Evolutionary conservation across 306 rosid genomes (phyloP).

Genomic region (Castanea crenata): DNA sequence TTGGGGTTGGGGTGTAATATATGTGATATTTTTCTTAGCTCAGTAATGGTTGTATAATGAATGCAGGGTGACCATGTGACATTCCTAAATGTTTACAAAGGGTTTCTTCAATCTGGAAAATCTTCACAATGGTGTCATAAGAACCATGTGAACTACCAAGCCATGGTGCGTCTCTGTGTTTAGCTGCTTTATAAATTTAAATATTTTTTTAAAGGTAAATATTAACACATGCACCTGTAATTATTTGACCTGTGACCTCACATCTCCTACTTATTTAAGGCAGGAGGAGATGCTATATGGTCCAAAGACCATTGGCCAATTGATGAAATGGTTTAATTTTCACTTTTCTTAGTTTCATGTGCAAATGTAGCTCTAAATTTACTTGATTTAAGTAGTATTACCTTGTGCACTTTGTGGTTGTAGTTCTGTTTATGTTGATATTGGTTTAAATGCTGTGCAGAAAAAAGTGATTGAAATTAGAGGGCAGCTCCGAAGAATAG

Average conservation of each 20-base stretch:
- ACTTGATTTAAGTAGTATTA: neutral
- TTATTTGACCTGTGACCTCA: neutral
- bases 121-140: slow-evolving; percentile 96
- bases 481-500: slow-evolving; percentile 82
- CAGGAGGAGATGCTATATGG: neutral
- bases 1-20: neutral
- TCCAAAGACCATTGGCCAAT: neutral
- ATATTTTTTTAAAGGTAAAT: neutral
- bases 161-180: slow-evolving; percentile 68
- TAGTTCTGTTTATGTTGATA: slow-evolving; percentile 20
- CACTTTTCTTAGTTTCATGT: neutral
- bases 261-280: neutral
- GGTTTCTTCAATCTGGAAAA: slow-evolving; percentile 89
- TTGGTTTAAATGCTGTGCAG: slow-evolving; percentile 43
- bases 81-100: slow-evolving; percentile 85
- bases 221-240: neutral
- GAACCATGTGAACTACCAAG: slow-evolving; percentile 82
- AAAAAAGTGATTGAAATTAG: slow-evolving; percentile 85
- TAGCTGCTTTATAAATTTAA: slow-evolving; percentile 5
- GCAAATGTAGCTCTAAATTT: neutral
- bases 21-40: neutral
- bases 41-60: slow-evolving; percentile 18
- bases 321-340: neutral
- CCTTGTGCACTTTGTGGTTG: neutral
- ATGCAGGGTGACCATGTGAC: slow-evolving; percentile 92